Conservation (phyloP, 345 rosid genomes). For the Melaleuca quinquenervia region DNA sequence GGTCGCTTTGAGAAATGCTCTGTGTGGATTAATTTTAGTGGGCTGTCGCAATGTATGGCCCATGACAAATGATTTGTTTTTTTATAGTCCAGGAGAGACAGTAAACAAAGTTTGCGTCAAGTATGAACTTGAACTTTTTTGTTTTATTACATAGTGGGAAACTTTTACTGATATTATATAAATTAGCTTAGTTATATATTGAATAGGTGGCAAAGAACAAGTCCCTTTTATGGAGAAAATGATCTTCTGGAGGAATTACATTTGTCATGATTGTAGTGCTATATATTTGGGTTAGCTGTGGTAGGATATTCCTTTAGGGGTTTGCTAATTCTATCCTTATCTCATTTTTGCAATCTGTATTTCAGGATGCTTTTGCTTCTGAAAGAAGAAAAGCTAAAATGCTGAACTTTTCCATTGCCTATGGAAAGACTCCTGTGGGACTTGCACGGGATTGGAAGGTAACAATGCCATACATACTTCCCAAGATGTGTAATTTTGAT, state of each 20-base stretch:
- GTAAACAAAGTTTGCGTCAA: background rate
- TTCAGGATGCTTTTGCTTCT: conserved; percentile 72
- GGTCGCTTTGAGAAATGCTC: background rate
- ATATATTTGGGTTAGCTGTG: background rate
- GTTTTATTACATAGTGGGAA: background rate
- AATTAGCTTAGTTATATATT: background rate
- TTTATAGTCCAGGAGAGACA: background rate
- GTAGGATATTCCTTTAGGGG: background rate
- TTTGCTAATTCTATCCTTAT: background rate
- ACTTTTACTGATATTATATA: background rate
- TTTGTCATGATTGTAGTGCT: background rate
- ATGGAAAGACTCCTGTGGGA: conserved; percentile 84
- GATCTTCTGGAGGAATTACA: background rate
- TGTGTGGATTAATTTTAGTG: background rate
- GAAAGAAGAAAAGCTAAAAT: conserved; percentile 91
- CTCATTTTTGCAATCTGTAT: background rate
- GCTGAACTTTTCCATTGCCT: conserved; percentile 98
- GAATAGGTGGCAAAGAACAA: background rate
- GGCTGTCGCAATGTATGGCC: background rate
- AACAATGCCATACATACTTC: background rate
- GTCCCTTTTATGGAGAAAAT: background rate
- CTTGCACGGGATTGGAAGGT: conserved; percentile 98
- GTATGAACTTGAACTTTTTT: background rate
- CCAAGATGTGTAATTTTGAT: background rate
- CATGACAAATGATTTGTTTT: background rate